phyloP scores from a whole-genome alignment of 2,329 filamentous ascomycete species.

The Mycosphaerella sp. region DNA sequence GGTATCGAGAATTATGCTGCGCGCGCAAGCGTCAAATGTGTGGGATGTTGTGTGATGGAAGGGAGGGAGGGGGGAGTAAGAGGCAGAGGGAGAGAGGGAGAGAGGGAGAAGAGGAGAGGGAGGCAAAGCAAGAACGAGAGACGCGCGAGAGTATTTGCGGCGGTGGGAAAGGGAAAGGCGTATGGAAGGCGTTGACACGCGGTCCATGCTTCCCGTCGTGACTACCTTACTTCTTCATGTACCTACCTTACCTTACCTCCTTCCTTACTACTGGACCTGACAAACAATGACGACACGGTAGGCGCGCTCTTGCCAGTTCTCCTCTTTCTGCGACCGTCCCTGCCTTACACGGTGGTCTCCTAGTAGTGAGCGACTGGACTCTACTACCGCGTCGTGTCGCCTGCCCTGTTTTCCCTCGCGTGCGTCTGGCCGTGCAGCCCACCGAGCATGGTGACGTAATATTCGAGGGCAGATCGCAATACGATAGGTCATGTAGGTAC shows the following conservation, averaged over 20 bases:
- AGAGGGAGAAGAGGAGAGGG: background rate
- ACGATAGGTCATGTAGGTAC: background rate
- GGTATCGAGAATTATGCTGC: conserved; percentile 10
- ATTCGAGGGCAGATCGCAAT: conserved; percentile 7
- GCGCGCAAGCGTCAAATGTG: conserved; percentile 5
- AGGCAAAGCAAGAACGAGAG: background rate
- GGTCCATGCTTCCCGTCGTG: too few species aligned
- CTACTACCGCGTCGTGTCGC: too few species aligned
- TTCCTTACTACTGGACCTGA: too few species aligned
- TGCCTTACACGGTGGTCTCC: too few species aligned
- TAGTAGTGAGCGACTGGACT: too few species aligned
- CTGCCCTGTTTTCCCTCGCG: conserved; percentile 4
- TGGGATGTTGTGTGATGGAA: background rate
- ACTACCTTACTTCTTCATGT: too few species aligned
- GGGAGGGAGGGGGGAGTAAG: too few species aligned
- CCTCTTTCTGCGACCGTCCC: too few species aligned
- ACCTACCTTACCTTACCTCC: too few species aligned
- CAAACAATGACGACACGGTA: too few species aligned
- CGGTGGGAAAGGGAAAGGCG: background rate
- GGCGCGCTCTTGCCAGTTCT: too few species aligned
- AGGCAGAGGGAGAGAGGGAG: background rate
- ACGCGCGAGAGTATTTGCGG: background rate
- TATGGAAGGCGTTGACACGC: too few species aligned
- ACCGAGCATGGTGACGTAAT: background rate
- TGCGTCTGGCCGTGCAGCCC: background rate